Evolutionary conservation across 2,329 filamentous ascomycete species (phyloP), one percentile per base, ranked within the genome.

Genomic region (Biscogniauxia sp.): DNA sequence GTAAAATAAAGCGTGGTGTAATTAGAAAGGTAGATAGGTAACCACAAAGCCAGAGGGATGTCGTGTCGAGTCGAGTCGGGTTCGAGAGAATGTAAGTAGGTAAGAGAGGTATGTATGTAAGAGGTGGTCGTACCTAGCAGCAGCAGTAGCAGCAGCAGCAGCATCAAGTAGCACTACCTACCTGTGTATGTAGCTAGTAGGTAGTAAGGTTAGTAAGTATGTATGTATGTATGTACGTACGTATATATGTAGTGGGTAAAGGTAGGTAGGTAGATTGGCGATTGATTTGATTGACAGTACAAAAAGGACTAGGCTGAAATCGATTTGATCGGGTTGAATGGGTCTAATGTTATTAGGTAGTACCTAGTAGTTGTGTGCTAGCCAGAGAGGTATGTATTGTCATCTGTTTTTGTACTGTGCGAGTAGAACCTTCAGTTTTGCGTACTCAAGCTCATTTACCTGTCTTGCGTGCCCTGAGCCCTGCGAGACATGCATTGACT

Each of bases 321-420:
- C 56, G 20, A 53, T 57, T 49, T 55, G 55, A 60, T 60, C 58
- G 57, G 57, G 41, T 56, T 57, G 60, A 32, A 55, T 56, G 57
- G 61, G 56, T 57, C 41, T 55, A 58, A 45, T 45, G 37, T 45
- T 45, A 45, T 45, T 45, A 41, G n/a, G n/a, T n/a, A n/a, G n/a
- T n/a, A n/a, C n/a, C n/a, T n/a, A n/a, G n/a, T n/a, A 32, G 37
- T 45, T 45, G 15, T 45, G 37, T 45, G 37, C 37, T 45, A 45
- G 15, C 15, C 32, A 20, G 45, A 20, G 45, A 37, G 26, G 53
- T 32, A 54, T 54, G 53, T 32, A 54, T 45, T 45, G 11, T 13
- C 37, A 45, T n/a, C 13, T 45, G 37, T 17, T 45, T 45, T 45
- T 15, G 37, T 45, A 45, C 37, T 45, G 37, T 45, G 37, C 7